Evolutionary conservation across 805 yeast species (phyloP), one percentile per base, ranked within the genome.

Genomic region (Ogataea glucozyma): DNA sequence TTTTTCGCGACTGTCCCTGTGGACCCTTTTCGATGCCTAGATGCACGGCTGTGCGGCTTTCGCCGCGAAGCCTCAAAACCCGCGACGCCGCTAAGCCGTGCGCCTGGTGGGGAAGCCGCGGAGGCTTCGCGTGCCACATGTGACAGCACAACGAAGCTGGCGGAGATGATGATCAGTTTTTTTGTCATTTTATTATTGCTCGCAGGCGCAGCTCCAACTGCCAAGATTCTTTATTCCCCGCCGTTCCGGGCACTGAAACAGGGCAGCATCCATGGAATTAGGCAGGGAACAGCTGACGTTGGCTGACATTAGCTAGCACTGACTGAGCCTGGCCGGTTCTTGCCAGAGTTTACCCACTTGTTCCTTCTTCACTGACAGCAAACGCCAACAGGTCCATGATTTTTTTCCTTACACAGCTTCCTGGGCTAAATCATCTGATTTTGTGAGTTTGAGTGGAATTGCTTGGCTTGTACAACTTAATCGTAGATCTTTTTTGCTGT

Each of bases 121-220:
- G n/a, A n/a, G n/a, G n/a, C n/a, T n/a, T n/a, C n/a, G n/a, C n/a
- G n/a, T n/a, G n/a, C 14, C 24, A 13, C 17, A 31, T 31, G 35
- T 31, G 35, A 11, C 35, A 31, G 17, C 23, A 19, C 20, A 13
- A 20, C 35, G 35, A 26, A 31, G 35, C 17, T 21, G 35, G 35
- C 35, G 35, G 35, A 31, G 35, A 31, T 31, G 11, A 20, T 31
- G 26, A 11, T n/a, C 26, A 11, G 10, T 8, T 8, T 11, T 11
- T n/a, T n/a, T n/a, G n/a, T 24, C n/a, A 5, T 13, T 4, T 6
- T 24, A 24, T 24, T 24, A 16, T 30, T 30, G 32, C 32, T 16
- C 32, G 20, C 32, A 31, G 35, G 35, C 35, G 23, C 35, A 31
- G 35, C 26, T 20, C 12, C n/a, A 30, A 17, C 32, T 20, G 35